A percentile compares a stretch with the other conserved stretches of the same genome.
Evolutionary conservation across 345 rosid genomes (phyloP).

Genomic region (Clausena lansium): DNA sequence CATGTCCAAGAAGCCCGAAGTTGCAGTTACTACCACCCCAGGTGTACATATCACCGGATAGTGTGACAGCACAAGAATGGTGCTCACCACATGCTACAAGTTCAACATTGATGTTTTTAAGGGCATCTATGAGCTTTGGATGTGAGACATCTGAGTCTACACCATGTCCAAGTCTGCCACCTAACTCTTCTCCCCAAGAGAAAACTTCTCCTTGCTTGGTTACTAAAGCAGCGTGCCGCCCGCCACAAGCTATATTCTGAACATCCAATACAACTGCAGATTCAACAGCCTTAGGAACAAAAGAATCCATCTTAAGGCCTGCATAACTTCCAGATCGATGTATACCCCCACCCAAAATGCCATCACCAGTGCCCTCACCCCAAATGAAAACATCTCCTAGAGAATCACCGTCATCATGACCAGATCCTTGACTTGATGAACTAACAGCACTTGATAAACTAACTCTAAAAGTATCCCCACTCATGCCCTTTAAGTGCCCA

Average conservation of each 20-base stretch:
- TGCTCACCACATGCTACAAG: conserved; percentile 76
- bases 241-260: conserved; percentile 81
- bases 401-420: conserved; percentile 77
- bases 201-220: conserved; percentile 78
- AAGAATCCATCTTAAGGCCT: conserved; percentile 58
- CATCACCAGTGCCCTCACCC: conserved; percentile 81
- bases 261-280: conserved; percentile 76
- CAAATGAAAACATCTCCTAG: conserved; percentile 78
- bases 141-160: conserved; percentile 69
- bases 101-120: conserved; percentile 57
- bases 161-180: conserved; percentile 84
- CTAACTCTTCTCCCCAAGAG: conserved; percentile 76
- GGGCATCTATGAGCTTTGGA: conserved; percentile 67
- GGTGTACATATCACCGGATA: conserved; percentile 71
- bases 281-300: conserved; percentile 67
- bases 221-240: conserved; percentile 63
- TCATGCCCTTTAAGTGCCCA: conserved; percentile 44
- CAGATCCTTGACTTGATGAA: conserved; percentile 82
- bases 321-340: conserved; percentile 43
- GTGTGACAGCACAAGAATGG: conserved; percentile 75
- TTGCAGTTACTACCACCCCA: conserved; percentile 69
- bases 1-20: conserved; percentile 72
- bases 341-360: conserved; percentile 65
- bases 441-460: conserved; percentile 85
- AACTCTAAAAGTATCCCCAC: conserved; percentile 71